A percentile compares a stretch with the other conserved stretches of the same genome.
Evolutionary conservation across 805 yeast genomes (phyloP).

Genomic region (Ogataea henricii): DNA sequence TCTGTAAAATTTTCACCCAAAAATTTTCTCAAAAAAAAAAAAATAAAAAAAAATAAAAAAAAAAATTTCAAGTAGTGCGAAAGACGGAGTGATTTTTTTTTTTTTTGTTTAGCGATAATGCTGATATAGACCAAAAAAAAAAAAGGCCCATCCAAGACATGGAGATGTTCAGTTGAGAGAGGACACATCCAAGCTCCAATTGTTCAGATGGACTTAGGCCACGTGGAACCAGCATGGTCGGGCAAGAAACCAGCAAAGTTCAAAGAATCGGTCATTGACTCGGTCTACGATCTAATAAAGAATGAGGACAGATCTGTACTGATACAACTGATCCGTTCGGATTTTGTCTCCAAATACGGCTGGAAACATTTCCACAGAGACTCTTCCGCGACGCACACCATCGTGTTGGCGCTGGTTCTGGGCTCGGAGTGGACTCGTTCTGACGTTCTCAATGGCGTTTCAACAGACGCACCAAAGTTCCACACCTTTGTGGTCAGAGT

Average conservation of each 20-base stretch:
- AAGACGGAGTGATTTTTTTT: not conserved
- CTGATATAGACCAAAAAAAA: conserved; percentile 1
- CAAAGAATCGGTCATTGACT: conserved; percentile 8
- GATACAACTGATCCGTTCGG: not conserved
- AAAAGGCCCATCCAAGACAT: not conserved
- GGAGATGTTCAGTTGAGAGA: too few species aligned
- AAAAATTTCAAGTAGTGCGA: conserved; percentile 7
- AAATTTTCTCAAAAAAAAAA: conserved; percentile 10
- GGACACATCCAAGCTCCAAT: not conserved
- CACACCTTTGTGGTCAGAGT: conserved; percentile 33
- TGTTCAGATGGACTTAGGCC: not conserved
- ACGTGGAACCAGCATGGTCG: conserved; percentile 7
- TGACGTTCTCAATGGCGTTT: not conserved
- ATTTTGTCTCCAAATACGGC: conserved; percentile 26
- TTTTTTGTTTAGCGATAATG: not conserved
- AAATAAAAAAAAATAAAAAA: conserved; percentile 6
- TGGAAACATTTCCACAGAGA: conserved; percentile 47
- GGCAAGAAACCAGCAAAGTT: conserved; percentile 4
- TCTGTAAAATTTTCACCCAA: conserved; percentile 12
- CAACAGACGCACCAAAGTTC: conserved; percentile 30
- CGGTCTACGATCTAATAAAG: conserved; percentile 2
- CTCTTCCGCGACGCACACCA: conserved; percentile 41
- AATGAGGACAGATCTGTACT: conserved; percentile 10
- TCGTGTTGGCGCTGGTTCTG: conserved; percentile 35
- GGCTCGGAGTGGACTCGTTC: not conserved